phyloP scores from a whole-genome alignment of 1,284 basidiomycete genomes.

The Apiotrichum sp. region DNA sequence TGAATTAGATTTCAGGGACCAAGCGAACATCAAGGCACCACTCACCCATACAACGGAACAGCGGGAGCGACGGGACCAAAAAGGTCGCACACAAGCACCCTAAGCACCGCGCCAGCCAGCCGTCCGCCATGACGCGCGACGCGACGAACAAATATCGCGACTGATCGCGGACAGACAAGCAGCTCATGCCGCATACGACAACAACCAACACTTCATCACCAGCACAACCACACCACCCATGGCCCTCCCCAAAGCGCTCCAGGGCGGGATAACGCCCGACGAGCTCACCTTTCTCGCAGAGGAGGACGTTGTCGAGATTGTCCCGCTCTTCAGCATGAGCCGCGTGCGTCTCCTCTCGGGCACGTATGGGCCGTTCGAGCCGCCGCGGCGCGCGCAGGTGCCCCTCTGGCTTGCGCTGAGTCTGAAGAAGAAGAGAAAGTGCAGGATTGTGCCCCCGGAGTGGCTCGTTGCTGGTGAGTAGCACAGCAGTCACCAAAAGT shows the following conservation, averaged over 20 bases:
- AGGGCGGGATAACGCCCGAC: constrained; percentile 48
- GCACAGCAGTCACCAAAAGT: no score
- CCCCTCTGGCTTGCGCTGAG: constrained; percentile 95
- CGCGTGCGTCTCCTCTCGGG: constrained; percentile 82
- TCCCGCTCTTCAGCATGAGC: constrained; percentile 80
- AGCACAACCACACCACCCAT: constrained; percentile 21
- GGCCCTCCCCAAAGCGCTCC: constrained; percentile 48
- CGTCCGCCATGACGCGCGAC: no score
- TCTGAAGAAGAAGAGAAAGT: constrained; percentile 88
- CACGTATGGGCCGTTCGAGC: constrained; percentile 84
- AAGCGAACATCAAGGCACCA: no score
- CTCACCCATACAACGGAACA: no score
- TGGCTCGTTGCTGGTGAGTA: constrained; percentile 79
- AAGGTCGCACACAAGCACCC: no score
- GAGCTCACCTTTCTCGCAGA: constrained; percentile 82
- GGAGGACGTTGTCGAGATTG: constrained; percentile 71
- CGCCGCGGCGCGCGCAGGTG: constrained; percentile 71
- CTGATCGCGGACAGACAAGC: no score
- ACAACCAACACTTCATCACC: not conserved
- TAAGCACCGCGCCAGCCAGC: no score
- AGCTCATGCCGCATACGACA: constrained; percentile 10
- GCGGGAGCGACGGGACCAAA: no score
- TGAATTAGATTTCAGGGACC: no score
- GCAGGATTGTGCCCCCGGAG: constrained; percentile 77
- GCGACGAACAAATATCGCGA: no score